Percentiles rank a stretch among this genome's conserved stretches.
phyloP scores from a whole-genome alignment of 441 rosid genomes.

The Daphne laureola region DNA sequence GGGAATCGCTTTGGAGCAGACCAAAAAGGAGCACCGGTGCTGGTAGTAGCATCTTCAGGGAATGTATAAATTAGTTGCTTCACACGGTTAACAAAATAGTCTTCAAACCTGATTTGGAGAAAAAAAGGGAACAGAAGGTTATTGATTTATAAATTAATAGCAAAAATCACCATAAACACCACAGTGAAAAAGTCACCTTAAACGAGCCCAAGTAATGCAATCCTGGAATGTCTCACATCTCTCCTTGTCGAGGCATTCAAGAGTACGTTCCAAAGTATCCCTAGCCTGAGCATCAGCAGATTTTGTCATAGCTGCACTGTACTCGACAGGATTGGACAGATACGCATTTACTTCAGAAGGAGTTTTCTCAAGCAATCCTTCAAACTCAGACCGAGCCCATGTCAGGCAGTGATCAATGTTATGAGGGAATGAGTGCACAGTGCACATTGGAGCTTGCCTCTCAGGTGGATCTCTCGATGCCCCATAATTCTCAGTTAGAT shows the following conservation, averaged over 20 bases:
- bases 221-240: constrained; percentile 68
- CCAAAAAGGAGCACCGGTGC: constrained; percentile 91
- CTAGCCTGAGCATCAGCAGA: constrained; percentile 95
- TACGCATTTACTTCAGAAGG: constrained; percentile 88
- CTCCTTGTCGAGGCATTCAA: constrained; percentile 82
- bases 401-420: constrained; percentile 92
- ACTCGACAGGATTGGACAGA: constrained; percentile 62
- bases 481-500: constrained; percentile 85
- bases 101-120: constrained; percentile 60
- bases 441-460: constrained; percentile 96
- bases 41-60: constrained; percentile 86
- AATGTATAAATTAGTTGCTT: constrained; percentile 83
- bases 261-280: constrained; percentile 72
- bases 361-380: constrained; percentile 88
- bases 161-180: background rate
- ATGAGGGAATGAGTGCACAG: constrained; percentile 93
- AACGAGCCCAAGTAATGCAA: constrained; percentile 83
- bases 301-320: constrained; percentile 54
- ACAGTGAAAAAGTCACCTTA: constrained; percentile 33
- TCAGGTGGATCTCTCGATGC: constrained; percentile 96
- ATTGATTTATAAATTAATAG: background rate
- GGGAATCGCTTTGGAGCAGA: constrained; percentile 97
- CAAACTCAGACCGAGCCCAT: constrained; percentile 96
- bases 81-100: constrained; percentile 77
- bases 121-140: constrained; percentile 1